phyloP scores from a whole-genome alignment of 441 rosid genomes.

The Bruguiera hainesii region DNA sequence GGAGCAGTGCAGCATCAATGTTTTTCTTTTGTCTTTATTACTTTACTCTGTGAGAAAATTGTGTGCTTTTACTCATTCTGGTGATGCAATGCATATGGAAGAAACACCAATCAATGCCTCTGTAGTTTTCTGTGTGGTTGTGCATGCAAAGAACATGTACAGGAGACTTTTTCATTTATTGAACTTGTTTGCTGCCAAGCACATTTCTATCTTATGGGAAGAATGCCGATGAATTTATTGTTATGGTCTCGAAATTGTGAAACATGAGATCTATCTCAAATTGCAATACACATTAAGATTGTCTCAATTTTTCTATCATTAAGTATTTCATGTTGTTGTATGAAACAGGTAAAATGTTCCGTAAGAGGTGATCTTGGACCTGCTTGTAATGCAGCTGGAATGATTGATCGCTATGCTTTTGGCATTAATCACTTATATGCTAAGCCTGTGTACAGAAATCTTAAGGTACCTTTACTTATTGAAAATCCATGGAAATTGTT shows the following conservation, averaged over 20 bases:
- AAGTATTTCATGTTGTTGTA: neutral
- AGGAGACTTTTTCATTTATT: neutral
- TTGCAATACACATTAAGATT: no score
- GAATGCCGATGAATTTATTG: neutral
- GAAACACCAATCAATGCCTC: neutral
- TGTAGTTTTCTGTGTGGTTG: neutral
- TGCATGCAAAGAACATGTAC: neutral
- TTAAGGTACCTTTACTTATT: constrained; percentile 19
- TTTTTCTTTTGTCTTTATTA: neutral
- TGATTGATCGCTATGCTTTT: constrained; percentile 32
- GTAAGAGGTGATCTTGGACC: constrained; percentile 37
- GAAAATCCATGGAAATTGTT: neutral
- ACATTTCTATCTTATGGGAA: no score
- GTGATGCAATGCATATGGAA: neutral
- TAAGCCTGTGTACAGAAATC: constrained; percentile 31
- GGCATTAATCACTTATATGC: constrained; percentile 28
- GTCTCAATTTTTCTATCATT: neutral
- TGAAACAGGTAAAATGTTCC: constrained; percentile 27
- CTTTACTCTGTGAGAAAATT: neutral
- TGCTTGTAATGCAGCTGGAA: constrained; percentile 33
- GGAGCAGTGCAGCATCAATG: constrained; percentile 3
- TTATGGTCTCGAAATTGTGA: neutral
- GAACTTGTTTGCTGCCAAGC: no score
- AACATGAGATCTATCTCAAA: neutral
- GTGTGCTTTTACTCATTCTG: neutral